Evolutionary conservation across 2,329 filamentous ascomycete species (phyloP), one percentile per base, ranked within the genome.

Genomic region (Neonectria ditissima): DNA sequence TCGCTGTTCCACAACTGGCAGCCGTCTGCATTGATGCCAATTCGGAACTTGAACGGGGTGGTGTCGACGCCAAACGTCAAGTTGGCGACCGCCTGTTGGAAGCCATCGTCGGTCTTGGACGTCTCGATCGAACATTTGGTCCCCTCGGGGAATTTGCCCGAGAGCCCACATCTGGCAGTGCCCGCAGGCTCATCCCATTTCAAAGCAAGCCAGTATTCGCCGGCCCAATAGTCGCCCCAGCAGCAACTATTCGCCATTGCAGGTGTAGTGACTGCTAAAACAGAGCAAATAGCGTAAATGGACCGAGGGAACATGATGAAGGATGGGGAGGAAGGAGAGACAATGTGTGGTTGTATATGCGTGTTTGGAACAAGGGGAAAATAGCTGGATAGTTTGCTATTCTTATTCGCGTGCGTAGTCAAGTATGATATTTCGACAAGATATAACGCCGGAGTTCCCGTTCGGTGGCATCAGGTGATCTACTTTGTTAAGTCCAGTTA

Each of bases 71-170:
- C 47, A 16, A 32, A 51, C 4, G 47, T 51, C 14, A 51, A 6
- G 26, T 34, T 51, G 8, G 47, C 47, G n/a, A 51, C 26, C 7
- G 28, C 47, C 16, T 51, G 47, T 4, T 20, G 47, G n/a, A 20
- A 14, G 5, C 28, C 28, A 3, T 51, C 28, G 16, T 20, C 28
- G 3, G 16, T 51, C 28, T 34, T 32, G 5, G 47, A 51, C 7
- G 28, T 51, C n/a, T 51, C 47, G 7, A 51, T 51, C 16, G 28
- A 11, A n/a, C 47, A 51, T 20, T 51, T 51, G 8, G 47, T 51
- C 16, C 47, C 47, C 7, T 37, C 47, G 9, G 30, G 26, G 3
- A 51, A 51, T 11, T 8, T 51, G 5, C 47, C 47, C 14, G 22
- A 28, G 47, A 51, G 47, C 4, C 47, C 47, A 18, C 47, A 51